These are phyloP conservation scores for Tothia fuscella DNA, from an alignment of 2,329 filamentous ascomycete species.

Conservation along the genomic window DNA sequence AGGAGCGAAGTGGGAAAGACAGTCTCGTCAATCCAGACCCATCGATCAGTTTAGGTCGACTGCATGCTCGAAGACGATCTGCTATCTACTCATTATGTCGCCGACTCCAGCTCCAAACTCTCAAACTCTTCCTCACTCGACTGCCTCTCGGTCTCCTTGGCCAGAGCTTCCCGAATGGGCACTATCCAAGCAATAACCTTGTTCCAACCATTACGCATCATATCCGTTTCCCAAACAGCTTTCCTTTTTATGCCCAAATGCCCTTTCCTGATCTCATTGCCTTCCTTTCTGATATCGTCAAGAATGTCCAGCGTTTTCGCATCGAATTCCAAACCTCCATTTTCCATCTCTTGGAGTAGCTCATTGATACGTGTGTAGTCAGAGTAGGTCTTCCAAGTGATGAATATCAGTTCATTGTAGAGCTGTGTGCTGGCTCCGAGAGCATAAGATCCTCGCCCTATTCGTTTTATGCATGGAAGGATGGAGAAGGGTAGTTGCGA, in stretches of 20 bases:
- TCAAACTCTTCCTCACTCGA: constrained; percentile 5
- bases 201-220: constrained; percentile 19
- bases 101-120: too few relatives aligned
- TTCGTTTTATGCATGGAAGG: constrained; percentile 53
- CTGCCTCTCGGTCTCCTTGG: constrained; percentile 15
- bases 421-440: constrained; percentile 58
- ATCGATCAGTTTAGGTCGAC: too few relatives aligned
- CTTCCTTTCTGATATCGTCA: constrained; percentile 22
- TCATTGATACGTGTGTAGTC: constrained; percentile 44
- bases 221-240: constrained; percentile 25
- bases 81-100: too few relatives aligned
- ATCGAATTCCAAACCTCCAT: constrained; percentile 48
- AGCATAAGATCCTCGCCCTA: constrained; percentile 59
- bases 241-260: constrained; percentile 18
- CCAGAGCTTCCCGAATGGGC: constrained; percentile 20
- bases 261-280: constrained; percentile 16
- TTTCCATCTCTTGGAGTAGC: constrained; percentile 54
- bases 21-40: too few relatives aligned
- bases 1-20: too few relatives aligned
- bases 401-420: constrained; percentile 53
- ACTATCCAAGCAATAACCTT: constrained; percentile 23
- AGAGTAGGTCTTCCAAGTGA: constrained; percentile 49
- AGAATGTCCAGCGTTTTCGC: constrained; percentile 31
- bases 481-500: constrained; percentile 50
- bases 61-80: too few relatives aligned